Conservation (phyloP, 345 rosid species). For the Ricinus communis region DNA sequence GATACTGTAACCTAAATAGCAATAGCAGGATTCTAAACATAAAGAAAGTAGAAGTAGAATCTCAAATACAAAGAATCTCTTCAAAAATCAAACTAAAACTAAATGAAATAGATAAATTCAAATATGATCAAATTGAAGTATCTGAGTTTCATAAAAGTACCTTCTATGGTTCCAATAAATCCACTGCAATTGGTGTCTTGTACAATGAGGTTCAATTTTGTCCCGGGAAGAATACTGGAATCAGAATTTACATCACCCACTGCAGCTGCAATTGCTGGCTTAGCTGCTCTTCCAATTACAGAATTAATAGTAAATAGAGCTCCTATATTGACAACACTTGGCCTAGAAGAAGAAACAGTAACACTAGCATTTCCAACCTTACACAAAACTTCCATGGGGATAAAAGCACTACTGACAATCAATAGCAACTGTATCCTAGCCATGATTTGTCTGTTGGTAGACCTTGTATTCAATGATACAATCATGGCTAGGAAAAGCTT, state of each 20-base stretch:
- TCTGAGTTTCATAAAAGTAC: slow-evolving; percentile 37
- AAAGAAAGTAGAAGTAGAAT: neutral
- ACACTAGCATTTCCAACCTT: slow-evolving; percentile 41
- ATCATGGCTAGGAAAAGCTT: slow-evolving; percentile 32
- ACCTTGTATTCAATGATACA: slow-evolving; percentile 25
- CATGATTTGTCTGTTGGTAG: slow-evolving; percentile 3
- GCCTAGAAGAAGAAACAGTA: slow-evolving; percentile 43
- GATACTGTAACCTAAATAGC: neutral
- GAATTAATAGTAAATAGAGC: slow-evolving; percentile 70
- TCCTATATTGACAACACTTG: slow-evolving; percentile 57
- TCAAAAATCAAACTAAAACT: too few species aligned
- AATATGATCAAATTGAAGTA: neutral
- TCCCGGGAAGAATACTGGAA: slow-evolving; percentile 51
- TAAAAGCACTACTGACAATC: slow-evolving; percentile 34
- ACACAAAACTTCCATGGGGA: slow-evolving; percentile 36
- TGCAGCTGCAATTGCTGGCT: slow-evolving; percentile 61
- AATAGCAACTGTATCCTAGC: slow-evolving; percentile 32
- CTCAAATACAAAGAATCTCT: neutral
- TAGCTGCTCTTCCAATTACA: slow-evolving; percentile 71
- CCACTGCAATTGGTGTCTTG: slow-evolving; percentile 84
- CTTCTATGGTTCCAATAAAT: slow-evolving; percentile 76
- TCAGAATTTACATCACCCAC: slow-evolving; percentile 68
- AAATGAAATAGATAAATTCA: neutral
- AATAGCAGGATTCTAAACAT: neutral
- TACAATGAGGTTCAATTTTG: slow-evolving; percentile 43